These are phyloP conservation scores for Gynostemma pentaphyllum DNA, from an alignment of 306 rosid species.

Conservation along the genomic window DNA sequence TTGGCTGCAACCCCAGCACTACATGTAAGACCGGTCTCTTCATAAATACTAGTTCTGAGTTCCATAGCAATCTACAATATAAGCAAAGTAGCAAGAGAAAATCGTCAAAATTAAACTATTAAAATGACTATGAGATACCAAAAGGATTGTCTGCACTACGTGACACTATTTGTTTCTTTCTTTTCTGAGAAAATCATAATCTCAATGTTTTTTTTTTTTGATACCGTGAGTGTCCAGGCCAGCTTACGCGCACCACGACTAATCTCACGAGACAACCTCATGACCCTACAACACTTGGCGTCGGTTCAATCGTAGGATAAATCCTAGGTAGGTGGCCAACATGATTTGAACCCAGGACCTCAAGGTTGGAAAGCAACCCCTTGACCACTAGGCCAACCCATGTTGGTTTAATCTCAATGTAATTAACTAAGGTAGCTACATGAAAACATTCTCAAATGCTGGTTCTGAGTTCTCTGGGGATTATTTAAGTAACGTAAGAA, in stretches of 20 bases:
- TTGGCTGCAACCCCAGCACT: conserved; percentile 98
- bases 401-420: too few relatives aligned
- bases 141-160: conserved; percentile 1
- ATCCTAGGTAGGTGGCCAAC: too few relatives aligned
- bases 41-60: conserved; percentile 56
- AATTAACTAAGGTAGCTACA: background rate
- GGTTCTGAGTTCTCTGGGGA: background rate
- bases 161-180: background rate
- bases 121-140: background rate
- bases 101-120: conserved; percentile 7
- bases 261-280: too few relatives aligned
- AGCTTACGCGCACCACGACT: too few relatives aligned
- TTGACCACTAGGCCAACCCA: too few relatives aligned
- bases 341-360: too few relatives aligned
- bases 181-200: background rate
- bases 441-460: background rate
- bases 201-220: too few relatives aligned
- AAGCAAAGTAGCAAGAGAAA: conserved; percentile 9
- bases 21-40: conserved; percentile 86
- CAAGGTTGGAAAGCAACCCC: too few relatives aligned
- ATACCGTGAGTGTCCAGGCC: too few relatives aligned
- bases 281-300: too few relatives aligned
- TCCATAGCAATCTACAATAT: conserved; percentile 57
- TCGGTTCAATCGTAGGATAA: too few relatives aligned
- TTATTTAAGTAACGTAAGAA: background rate